Evolutionary conservation across 2,329 filamentous ascomycete species (phyloP), one percentile per base, ranked within the genome.

Genomic region (Trichoderma afroharzianum): DNA sequence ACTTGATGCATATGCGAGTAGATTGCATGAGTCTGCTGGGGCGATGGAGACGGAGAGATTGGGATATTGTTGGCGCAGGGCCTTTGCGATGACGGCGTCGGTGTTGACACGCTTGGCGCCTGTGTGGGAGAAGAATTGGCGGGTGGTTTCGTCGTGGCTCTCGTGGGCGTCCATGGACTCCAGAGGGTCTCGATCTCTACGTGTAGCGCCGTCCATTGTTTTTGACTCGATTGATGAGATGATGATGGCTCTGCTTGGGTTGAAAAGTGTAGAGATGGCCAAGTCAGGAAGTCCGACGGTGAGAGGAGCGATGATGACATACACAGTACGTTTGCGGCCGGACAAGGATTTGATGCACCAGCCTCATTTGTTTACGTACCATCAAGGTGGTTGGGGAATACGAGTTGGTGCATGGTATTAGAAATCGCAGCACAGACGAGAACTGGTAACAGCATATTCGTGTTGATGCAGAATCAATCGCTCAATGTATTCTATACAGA

Each of bases 31-130:
- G 7, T 47, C 57, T 21, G 76, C 74, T 2, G 81, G 79, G 6
- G 79, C 79, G 64, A 85, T 80, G 32, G 82, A 79, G 12, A 86
- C 78, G 39, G 83, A 75, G 15, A 84, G 81, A 26, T 80, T 72
- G 4, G 85, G 84, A 70, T 86, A 86, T 63, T 85, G 79, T 39
- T 79, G 75, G 63, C 79, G 81, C 30, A 87, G 79, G 1, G 83
- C 76, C 15, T 76, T 74, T 43, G 81, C 78, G 71, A 87, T 80
- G 59, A 85, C 74, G 4, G 80, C 76, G 72, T 86, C 82, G 3
- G 84, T 86, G 76, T 82, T 82, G 76, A 82, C 73, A 59, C 83
- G 81, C 59, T 78, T 77, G 26, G 76, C 84, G 21, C 77, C 77
- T 3, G 82, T 81, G 76, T 87, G 83, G 8, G 80, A 73, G 73